Percentiles rank a stretch among this genome's conserved stretches.
Conservation (phyloP, 2,329 filamentous ascomycete species). For the Fusarium tupiense region DNA sequence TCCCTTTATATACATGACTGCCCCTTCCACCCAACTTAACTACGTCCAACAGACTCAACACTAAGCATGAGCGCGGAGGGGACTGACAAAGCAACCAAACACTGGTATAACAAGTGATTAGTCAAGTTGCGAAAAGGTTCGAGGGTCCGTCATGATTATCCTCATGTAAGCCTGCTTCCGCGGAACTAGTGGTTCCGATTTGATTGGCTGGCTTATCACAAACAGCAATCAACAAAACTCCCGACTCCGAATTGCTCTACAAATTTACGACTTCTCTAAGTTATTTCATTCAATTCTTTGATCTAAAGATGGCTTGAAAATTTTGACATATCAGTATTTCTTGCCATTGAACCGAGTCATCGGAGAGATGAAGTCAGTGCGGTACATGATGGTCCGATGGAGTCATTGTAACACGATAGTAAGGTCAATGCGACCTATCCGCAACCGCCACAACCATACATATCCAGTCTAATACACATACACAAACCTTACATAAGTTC, state of each 20-base stretch:
- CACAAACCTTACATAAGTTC: neutral
- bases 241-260: neutral
- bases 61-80: neutral
- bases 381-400: neutral
- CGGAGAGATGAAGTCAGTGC: neutral
- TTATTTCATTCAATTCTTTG: no score
- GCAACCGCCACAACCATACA: neutral
- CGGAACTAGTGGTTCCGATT: rapidly evolving
- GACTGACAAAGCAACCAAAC: neutral
- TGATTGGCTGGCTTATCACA: neutral
- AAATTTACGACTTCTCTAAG: neutral
- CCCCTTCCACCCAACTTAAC: neutral
- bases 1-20: neutral
- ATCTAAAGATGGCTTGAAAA: rapidly evolving
- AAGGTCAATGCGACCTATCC: neutral
- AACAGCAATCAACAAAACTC: neutral
- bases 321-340: rapidly evolving
- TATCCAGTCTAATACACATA: neutral
- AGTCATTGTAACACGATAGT: neutral
- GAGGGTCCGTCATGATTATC: neutral
- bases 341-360: neutral
- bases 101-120: rapidly evolving
- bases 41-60: rapidly evolving
- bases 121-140: neutral
- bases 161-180: neutral